phyloP scores from a whole-genome alignment of 2,329 filamentous ascomycete species.

The Calycina herbarum region DNA sequence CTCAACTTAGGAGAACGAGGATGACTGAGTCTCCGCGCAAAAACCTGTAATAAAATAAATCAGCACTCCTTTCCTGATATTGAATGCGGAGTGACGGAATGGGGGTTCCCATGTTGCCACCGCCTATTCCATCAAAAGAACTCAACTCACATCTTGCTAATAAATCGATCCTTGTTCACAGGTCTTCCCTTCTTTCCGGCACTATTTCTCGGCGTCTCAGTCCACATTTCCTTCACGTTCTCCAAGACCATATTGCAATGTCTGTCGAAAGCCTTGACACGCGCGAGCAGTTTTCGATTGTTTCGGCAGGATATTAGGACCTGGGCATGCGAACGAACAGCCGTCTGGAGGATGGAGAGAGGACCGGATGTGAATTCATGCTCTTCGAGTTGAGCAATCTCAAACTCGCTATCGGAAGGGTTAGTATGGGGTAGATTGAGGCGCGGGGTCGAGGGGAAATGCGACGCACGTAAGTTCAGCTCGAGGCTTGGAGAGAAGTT shows the following conservation, averaged over 20 bases:
- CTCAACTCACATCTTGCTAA: slow-evolving; percentile 84
- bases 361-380: slow-evolving; percentile 79
- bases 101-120: background rate
- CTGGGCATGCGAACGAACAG: slow-evolving; percentile 90
- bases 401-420: slow-evolving; percentile 69
- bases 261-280: slow-evolving; percentile 97
- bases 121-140: slow-evolving; percentile 7
- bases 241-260: slow-evolving; percentile 99
- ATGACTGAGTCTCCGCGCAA: slow-evolving; percentile 41
- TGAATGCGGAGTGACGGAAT: background rate
- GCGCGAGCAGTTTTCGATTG: slow-evolving; percentile 95
- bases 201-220: slow-evolving; percentile 80
- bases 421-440: slow-evolving; percentile 24
- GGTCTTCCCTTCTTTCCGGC: slow-evolving; percentile 85
- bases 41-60: slow-evolving; percentile 33
- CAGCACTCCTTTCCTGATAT: slow-evolving; percentile 3
- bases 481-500: slow-evolving; percentile 85
- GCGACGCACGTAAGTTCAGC: slow-evolving; percentile 81
- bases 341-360: slow-evolving; percentile 93
- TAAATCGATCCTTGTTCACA: slow-evolving; percentile 97
- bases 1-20: slow-evolving; percentile 39
- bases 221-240: slow-evolving; percentile 99
- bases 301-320: slow-evolving; percentile 97
- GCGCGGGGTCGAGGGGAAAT: slow-evolving; percentile 21
- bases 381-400: slow-evolving; percentile 77